These are phyloP conservation scores for Phytophthora niederhauseri DNA, from an alignment of 352 stramenopile genomes.

Conservation along the genomic window DNA sequence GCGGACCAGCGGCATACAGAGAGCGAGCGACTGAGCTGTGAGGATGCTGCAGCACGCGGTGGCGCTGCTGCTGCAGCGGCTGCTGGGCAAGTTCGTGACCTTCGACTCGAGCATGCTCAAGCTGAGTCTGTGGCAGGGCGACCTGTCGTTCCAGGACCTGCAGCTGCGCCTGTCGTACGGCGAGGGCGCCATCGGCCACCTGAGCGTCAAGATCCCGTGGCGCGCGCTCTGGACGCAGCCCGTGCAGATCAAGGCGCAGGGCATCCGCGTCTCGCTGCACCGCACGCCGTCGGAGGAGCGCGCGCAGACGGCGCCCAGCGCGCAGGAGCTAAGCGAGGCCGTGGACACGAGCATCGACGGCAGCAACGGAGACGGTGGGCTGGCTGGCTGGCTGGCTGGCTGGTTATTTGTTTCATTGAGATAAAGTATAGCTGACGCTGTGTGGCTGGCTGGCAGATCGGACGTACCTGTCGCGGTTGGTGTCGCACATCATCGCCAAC, in stretches of 20 bases:
- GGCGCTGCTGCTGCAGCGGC: conserved; percentile 83
- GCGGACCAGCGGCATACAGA: background rate
- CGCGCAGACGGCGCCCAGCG: conserved; percentile 15
- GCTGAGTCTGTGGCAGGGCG: conserved; percentile 86
- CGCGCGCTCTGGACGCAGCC: conserved; percentile 83
- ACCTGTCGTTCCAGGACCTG: conserved; percentile 84
- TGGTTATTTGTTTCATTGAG: background rate
- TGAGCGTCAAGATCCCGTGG: conserved; percentile 89
- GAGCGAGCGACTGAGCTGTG: too few species aligned
- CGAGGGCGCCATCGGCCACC: conserved; percentile 72
- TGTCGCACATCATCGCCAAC: conserved; percentile 88
- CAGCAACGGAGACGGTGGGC: conserved; percentile 46
- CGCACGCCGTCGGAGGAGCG: conserved; percentile 38
- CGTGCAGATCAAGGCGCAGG: conserved; percentile 76
- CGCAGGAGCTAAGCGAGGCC: conserved; percentile 5
- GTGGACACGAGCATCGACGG: conserved; percentile 41
- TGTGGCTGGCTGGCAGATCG: conserved; percentile 45
- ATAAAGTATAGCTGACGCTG: conserved; percentile 10
- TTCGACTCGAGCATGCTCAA: conserved; percentile 88
- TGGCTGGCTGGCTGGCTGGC: background rate
- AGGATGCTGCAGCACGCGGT: conserved; percentile 84
- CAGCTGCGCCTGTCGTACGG: conserved; percentile 82
- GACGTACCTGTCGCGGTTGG: conserved; percentile 82
- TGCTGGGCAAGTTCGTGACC: conserved; percentile 90
- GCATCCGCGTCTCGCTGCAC: conserved; percentile 76